Percentiles rank a stretch among this genome's conserved stretches.
Conservation (phyloP, 768 basidiomycete genomes). For the Cystofilobasidium bisporidii region DNA sequence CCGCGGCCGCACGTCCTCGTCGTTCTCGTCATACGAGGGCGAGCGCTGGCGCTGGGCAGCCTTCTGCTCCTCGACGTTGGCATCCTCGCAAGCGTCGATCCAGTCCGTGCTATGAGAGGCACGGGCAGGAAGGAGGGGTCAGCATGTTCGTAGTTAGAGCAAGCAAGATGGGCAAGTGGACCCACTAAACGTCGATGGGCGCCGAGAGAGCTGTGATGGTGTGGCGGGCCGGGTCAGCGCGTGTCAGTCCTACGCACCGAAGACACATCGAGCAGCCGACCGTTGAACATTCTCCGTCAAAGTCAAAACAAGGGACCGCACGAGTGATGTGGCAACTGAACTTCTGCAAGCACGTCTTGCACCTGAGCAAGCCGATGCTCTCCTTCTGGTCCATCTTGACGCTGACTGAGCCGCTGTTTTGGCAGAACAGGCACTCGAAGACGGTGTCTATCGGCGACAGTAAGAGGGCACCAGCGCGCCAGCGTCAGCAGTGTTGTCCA, state of each 20-base stretch:
- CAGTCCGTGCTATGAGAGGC: conserved; percentile 10
- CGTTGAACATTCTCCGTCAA: too few species aligned
- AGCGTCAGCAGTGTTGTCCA: too few species aligned
- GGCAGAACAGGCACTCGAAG: conserved; percentile 16
- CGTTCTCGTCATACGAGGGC: not conserved
- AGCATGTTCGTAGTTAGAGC: not conserved
- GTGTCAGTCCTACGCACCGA: too few species aligned
- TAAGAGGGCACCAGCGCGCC: too few species aligned
- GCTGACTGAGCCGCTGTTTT: not conserved
- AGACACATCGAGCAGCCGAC: not conserved
- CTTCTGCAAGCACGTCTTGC: conserved; percentile 9
- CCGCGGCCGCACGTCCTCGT: not conserved
- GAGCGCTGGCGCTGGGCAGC: not conserved
- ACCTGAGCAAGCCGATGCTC: conserved; percentile 8
- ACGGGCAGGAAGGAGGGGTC: too few species aligned
- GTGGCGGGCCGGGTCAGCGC: not conserved
- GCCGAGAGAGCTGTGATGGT: conserved; percentile 45
- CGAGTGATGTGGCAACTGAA: conserved; percentile 5
- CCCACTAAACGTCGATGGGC: conserved; percentile 17
- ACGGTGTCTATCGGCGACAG: conserved; percentile 5
- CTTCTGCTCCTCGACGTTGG: conserved; percentile 1
- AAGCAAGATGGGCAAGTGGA: too few species aligned
- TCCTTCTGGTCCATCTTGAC: conserved; percentile 18
- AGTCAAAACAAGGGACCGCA: not conserved
- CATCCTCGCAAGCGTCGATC: conserved; percentile 10